These are phyloP conservation scores for Epichloe uncinata DNA, from an alignment of 2,329 filamentous ascomycete genomes.

Conservation along the genomic window DNA sequence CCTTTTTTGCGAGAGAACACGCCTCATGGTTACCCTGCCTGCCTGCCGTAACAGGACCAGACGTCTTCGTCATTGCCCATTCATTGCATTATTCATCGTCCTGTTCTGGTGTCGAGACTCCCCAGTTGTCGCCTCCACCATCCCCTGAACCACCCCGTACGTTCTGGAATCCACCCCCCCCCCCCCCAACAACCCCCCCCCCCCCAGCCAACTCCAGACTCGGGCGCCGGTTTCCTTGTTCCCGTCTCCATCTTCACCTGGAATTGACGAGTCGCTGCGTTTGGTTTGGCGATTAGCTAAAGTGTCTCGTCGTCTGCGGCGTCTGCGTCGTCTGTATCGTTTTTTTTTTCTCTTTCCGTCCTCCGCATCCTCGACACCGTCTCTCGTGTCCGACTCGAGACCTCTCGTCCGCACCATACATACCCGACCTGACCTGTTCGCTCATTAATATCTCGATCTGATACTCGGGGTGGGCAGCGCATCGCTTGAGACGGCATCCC, in stretches of 20 bases:
- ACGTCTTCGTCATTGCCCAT: too few species aligned
- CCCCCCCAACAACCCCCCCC: slow-evolving; percentile 19
- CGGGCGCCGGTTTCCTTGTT: slow-evolving; percentile 21
- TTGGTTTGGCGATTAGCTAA: neutral
- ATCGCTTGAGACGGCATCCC: neutral
- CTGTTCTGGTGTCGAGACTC: neutral
- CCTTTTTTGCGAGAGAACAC: too few species aligned
- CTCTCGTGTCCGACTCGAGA: neutral
- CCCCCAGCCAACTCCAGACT: slow-evolving; percentile 31
- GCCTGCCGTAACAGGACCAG: too few species aligned
- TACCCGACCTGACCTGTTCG: neutral
- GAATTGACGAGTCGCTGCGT: slow-evolving; percentile 10
- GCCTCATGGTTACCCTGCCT: too few species aligned
- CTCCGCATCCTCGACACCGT: slow-evolving; percentile 4
- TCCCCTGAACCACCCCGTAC: slow-evolving; percentile 5
- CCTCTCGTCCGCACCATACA: neutral
- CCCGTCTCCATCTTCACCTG: slow-evolving; percentile 13
- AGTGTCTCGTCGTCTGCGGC: neutral
- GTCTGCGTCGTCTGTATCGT: neutral
- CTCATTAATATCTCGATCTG: neutral
- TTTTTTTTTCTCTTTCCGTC: neutral
- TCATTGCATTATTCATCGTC: neutral
- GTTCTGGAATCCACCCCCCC: slow-evolving; percentile 7
- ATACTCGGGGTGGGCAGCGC: neutral
- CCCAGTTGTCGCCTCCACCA: neutral